phyloP scores from a whole-genome alignment of 1,139 yeast genomes.

The Ogataea hybrid region DNA sequence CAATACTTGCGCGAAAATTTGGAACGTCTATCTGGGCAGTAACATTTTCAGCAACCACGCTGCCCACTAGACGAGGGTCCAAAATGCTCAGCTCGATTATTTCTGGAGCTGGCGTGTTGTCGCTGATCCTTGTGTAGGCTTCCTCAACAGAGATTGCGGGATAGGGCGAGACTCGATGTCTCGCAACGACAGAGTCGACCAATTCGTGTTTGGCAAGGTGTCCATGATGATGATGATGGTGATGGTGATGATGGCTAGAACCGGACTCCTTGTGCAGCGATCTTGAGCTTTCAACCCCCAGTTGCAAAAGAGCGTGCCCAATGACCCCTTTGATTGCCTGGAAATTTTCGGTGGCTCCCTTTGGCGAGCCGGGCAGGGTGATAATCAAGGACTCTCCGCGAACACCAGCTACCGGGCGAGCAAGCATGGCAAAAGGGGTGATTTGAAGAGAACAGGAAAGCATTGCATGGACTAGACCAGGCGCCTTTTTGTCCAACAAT shows the following conservation, averaged over 20 bases:
- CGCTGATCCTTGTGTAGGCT: conserved; percentile 35
- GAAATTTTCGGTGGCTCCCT: conserved; percentile 44
- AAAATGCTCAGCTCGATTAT: conserved; percentile 26
- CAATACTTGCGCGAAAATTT: conserved; percentile 47
- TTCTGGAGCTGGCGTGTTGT: conserved; percentile 29
- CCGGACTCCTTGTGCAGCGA: conserved; percentile 31
- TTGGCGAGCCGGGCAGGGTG: conserved; percentile 51
- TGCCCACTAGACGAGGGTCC: conserved; percentile 32
- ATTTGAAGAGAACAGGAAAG: conserved; percentile 36
- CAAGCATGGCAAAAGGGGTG: conserved; percentile 44
- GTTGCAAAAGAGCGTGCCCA: conserved; percentile 42
- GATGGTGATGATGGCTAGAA: conserved; percentile 13
- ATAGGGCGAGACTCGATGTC: conserved; percentile 46
- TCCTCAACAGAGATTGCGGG: conserved; percentile 42
- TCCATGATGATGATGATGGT: conserved; percentile 10
- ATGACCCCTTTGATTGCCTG: conserved; percentile 36
- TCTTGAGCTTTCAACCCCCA: conserved; percentile 35
- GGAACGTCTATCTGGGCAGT: conserved; percentile 41
- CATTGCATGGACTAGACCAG: conserved; percentile 48
- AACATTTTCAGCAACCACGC: conserved; percentile 40
- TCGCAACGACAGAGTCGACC: conserved; percentile 36
- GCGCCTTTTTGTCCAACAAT: conserved; percentile 40
- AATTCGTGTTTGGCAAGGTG: conserved; percentile 31
- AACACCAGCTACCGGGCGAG: conserved; percentile 49
- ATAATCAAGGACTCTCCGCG: conserved; percentile 35